Percentiles rank a stretch among this genome's conserved stretches.
Evolutionary conservation across 140 eudicot species (phyloP).

Genomic region (Flaveria floridana): DNA sequence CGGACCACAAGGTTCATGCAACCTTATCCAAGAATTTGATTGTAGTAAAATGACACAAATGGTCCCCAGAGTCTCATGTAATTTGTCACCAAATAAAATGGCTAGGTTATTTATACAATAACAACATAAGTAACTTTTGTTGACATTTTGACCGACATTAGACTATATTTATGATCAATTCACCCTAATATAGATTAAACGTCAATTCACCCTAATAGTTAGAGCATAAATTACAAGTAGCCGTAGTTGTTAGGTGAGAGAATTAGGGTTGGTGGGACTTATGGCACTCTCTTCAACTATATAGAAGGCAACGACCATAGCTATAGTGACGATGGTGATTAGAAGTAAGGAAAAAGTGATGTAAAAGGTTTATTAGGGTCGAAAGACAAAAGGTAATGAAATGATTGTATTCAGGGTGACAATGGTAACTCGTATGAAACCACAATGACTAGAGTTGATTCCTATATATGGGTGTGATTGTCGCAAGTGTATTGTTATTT

Average conservation of each 20-base stretch:
- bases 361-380: no score
- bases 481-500: no score
- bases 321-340: neutral
- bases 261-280: neutral
- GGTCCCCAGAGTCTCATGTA: neutral
- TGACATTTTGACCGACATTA: neutral
- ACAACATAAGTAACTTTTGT: neutral
- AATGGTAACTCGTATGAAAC: no score
- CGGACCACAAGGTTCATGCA: neutral
- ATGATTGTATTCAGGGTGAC: no score
- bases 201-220: neutral
- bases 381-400: no score
- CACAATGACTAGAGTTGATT: no score
- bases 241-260: neutral
- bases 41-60: neutral
- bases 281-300: neutral
- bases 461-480: no score
- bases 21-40: neutral
- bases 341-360: neutral
- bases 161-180: neutral
- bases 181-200: neutral
- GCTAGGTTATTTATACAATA: neutral
- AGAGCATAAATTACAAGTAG: no score
- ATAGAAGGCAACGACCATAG: neutral
- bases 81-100: no score